Base-by-base conservation (phyloP, 805 yeast species). In the Wickerhamiella azyma region DNA sequence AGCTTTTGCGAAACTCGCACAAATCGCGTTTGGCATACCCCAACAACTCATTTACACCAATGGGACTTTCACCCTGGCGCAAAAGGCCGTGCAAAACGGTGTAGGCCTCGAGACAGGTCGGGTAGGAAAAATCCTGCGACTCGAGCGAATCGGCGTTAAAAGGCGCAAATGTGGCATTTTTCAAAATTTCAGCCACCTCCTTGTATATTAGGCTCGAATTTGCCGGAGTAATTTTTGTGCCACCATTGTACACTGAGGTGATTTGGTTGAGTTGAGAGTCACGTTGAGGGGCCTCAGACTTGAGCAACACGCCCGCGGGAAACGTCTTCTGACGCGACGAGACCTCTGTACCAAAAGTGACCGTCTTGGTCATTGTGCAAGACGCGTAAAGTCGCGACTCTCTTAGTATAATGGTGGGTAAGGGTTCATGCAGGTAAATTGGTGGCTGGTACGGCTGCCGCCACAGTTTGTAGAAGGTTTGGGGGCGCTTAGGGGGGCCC, bases 341-440 rank as follows among this genome's bases (percentile, higher is more conserved):
- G 17, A 28, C 37, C 19, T 35, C 43, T 17, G 30, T 14, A 16
- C 28, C 19, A 29, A 40, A 40, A 11, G 37, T n/a, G 16, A 40
- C 43, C 19, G 26, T 30, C 32, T 40, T 40, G 43, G 26, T 35
- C 43, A 40, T 40, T 18, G 24, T 16, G 30, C n/a, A n/a, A 29
- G 19, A 26, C 19, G 37, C 32, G 37, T n/a, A 35, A 40, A 32
- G 37, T 40, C 43, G 43, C 43, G 43, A 29, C 13, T 14, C 5
- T 29, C 19, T 18, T 28, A 24, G 19, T 26, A 9, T 9, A n/a
- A 28, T 11, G 37, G 36, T 40, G 17, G 37, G 36, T 40, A 29
- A 30, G 37, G 43, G 37, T 29, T 38, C 39, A 41, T 41, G 44
- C 44, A 41, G 33, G 44, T 41, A 24, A 41, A 41, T 41, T 41